Evolutionary conservation across 2,329 filamentous ascomycete species (phyloP).

Genomic region (Clathrospora elynae): DNA sequence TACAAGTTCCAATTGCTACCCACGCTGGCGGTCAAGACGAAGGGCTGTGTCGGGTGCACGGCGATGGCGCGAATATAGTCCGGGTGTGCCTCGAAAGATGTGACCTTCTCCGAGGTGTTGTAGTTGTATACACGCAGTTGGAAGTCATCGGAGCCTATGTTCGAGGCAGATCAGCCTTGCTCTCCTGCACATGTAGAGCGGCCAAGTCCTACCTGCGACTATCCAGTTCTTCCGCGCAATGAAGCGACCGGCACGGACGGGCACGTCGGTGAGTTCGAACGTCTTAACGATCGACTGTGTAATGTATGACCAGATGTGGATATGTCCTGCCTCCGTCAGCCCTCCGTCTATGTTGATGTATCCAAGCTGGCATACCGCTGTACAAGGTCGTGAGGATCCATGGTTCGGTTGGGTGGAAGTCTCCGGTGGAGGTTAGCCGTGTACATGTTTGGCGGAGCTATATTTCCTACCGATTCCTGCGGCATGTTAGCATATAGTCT

Average conservation of each 20-base stretch:
- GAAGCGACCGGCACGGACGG: slow-evolving; percentile 94
- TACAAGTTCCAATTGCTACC: slow-evolving; percentile 15
- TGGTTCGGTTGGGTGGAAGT: slow-evolving; percentile 96
- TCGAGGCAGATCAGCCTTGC: slow-evolving; percentile 26
- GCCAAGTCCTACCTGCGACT: slow-evolving; percentile 68
- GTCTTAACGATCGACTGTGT: slow-evolving; percentile 87
- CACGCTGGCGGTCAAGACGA: slow-evolving; percentile 86
- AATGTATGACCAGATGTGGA: slow-evolving; percentile 97
- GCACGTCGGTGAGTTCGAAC: slow-evolving; percentile 97
- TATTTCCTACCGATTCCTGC: slow-evolving; percentile 43
- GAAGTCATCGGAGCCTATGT: slow-evolving; percentile 78
- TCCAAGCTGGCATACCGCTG: slow-evolving; percentile 66
- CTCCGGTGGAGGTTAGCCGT: slow-evolving; percentile 62
- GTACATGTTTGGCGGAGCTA: slow-evolving; percentile 4
- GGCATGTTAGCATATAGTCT: slow-evolving; percentile 30
- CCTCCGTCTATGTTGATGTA: slow-evolving; percentile 5
- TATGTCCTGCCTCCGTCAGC: slow-evolving; percentile 71
- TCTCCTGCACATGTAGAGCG: neutral
- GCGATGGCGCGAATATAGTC: slow-evolving; percentile 98
- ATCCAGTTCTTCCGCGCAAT: slow-evolving; percentile 99
- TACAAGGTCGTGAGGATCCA: slow-evolving; percentile 95
- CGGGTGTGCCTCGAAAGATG: slow-evolving; percentile 93
- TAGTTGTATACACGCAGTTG: slow-evolving; percentile 87
- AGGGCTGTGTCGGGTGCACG: slow-evolving; percentile 93
- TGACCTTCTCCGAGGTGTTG: slow-evolving; percentile 98